phyloP scores from a whole-genome alignment of 441 rosid species.

The Adansonia grandidieri region DNA sequence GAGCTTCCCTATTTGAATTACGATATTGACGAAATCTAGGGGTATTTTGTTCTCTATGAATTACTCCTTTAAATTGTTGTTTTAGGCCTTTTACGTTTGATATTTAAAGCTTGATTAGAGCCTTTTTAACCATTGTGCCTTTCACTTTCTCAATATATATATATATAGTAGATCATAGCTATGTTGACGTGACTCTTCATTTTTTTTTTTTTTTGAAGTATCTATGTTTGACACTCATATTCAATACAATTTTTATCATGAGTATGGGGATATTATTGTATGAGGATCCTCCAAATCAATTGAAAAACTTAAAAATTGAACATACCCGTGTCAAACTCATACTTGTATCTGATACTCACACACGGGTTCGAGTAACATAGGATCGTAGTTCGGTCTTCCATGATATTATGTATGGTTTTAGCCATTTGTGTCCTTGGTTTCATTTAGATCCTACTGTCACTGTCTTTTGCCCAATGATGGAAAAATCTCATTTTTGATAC shows the following conservation, averaged over 20 bases:
- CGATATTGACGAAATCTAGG: background rate
- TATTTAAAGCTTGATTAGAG: conserved; percentile 1
- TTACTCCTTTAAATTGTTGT: background rate
- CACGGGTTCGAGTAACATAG: background rate
- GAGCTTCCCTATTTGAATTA: background rate
- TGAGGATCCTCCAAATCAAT: no score
- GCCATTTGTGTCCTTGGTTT: background rate
- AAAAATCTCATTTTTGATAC: background rate
- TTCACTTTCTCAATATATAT: background rate
- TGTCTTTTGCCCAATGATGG: conserved; percentile 26
- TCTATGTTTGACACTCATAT: no score
- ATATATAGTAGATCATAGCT: background rate
- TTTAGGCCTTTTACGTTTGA: background rate
- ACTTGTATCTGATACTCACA: background rate
- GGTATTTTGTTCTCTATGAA: background rate
- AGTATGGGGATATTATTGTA: background rate
- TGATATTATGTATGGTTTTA: background rate
- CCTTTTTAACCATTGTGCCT: background rate
- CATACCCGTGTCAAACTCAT: background rate
- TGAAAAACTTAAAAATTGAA: no score
- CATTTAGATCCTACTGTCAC: background rate
- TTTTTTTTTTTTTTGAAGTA: no score
- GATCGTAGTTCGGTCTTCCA: background rate
- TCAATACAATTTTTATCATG: background rate
- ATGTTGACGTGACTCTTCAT: background rate